Evolutionary conservation across 2,329 filamentous ascomycete species (phyloP), one percentile per base, ranked within the genome.

Genomic region (Hypoxylon sp.): DNA sequence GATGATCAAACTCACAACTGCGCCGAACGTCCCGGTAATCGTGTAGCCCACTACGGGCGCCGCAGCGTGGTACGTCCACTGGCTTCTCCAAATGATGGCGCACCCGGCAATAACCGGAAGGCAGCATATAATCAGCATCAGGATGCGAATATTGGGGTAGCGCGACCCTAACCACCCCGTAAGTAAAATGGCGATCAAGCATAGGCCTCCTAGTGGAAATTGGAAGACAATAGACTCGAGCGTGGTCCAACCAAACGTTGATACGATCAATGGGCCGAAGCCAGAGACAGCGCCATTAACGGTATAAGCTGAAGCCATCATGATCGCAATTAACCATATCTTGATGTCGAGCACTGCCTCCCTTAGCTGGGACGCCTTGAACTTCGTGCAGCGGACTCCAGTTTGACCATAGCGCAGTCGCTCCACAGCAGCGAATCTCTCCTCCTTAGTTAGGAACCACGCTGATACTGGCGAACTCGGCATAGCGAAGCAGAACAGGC

Each of bases 41-140:
- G 89, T 88, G 77, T 93, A 94, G 0, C 91, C 92, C 0, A 88
- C 85, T 0, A 94, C 89, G 0, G 91, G 91, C 0, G 88, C 86
- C 0, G 87, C 87, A 0, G 91, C 89, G 44, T 87, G 90, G 69
- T 90, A 85, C 6, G 83, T 84, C 92, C 92, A 89, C 13, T 80
- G 76, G 60, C 81, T 87, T 77, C 89, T 91, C 92, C 92, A 94
- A 73, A 95, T 93, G 77, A 93, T 87, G 3, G 85, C 87, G 75
- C 90, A 94, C 0, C 92, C 91, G 0, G 90, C 90, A 54, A 94
- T 92, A 58, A 94, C 91, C 0, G 91, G 92, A 0, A 94, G 82
- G 66, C 91, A 93, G 71, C 89, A 91, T 2, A 86, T 50, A 3
- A 92, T 79, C 0, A 94, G 83, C 78, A 93, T 86, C 5, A 89